These are phyloP conservation scores for Umbelopsis ramanniana DNA, from an alignment of 192 early-diverging fungal genomes.

Conservation along the genomic window DNA sequence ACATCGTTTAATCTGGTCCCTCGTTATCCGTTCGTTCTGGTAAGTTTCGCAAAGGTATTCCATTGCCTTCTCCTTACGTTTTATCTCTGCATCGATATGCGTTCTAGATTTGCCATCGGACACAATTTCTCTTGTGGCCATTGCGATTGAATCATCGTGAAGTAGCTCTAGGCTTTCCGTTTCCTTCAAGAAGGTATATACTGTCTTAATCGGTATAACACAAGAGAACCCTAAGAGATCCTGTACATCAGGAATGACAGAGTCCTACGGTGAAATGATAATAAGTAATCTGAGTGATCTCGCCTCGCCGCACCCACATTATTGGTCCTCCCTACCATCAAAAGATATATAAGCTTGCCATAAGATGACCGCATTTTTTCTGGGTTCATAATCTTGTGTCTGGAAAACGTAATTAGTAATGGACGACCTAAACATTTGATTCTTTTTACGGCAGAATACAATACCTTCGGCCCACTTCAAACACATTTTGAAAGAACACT, in stretches of 20 bases:
- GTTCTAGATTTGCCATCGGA: slow-evolving; percentile 64
- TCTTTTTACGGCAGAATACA: neutral
- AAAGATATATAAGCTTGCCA: slow-evolving; percentile 94
- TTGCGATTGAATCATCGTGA: slow-evolving; percentile 77
- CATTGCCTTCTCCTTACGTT: slow-evolving; percentile 89
- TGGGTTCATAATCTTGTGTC: slow-evolving; percentile 90
- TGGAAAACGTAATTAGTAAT: neutral
- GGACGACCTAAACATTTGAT: neutral
- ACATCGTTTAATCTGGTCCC: slow-evolving; percentile 77
- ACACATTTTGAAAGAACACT: slow-evolving; percentile 75
- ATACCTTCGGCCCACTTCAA: slow-evolving; percentile 69
- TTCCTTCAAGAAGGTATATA: slow-evolving; percentile 76
- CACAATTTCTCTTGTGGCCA: slow-evolving; percentile 75
- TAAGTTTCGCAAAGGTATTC: slow-evolving; percentile 84
- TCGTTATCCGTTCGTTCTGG: slow-evolving; percentile 55
- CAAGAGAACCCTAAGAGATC: slow-evolving; percentile 78
- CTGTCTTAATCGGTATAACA: slow-evolving; percentile 89
- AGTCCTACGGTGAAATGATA: slow-evolving; percentile 53
- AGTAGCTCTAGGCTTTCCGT: slow-evolving; percentile 71
- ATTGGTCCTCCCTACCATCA: slow-evolving; percentile 54
- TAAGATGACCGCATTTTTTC: slow-evolving; percentile 97
- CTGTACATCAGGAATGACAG: slow-evolving; percentile 71
- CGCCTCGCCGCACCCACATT: no score
- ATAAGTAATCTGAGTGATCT: neutral
- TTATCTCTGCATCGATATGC: slow-evolving; percentile 81